Evolutionary conservation across 257 asterid species (phyloP), one percentile per base, ranked within the genome.

Genomic region (Orobanche coerulescens): DNA sequence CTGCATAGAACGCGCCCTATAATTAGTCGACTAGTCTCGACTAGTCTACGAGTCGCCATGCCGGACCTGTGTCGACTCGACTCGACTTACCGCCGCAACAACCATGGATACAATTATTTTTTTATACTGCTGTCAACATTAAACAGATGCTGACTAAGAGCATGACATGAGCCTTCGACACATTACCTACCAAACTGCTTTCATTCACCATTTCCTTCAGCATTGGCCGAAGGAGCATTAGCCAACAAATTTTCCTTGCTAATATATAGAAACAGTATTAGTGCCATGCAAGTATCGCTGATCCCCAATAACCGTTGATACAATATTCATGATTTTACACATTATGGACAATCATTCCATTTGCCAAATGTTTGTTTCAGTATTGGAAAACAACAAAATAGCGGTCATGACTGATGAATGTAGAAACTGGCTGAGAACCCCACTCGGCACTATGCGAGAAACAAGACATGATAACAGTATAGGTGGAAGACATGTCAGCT

Each of bases 381-480:
- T 40, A 22, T 13, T 42, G 43, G 53, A 14, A 47, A 19, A 47
- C 28, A 9, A 52, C 42, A 55, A 24, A 31, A 28, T 3, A 31
- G n/a, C 20, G 15, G 25, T 58, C 42, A 59, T 37, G 47, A 14
- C 18, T 54, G 30, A 24, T 19, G 24, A 16, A 20, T 34, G 25
- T 33, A 7, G 4, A 9, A 53, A 24, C 39, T 30, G 63, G 40
- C 47, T 1, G 24, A 55, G 22, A 44, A 53, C 44, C 1, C 6
- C 19, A 9, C 26, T 30, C 43, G 43, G 12, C 13, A 2, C n/a
- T 39, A 25, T 49, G 53, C 31, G n/a, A 31, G 43, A 61, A 31
- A n/a, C 11, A 31, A n/a, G 40, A 20, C 55, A 14, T 54, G 53
- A 63, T 22, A 48, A 34, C 40, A 46, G 57, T 37, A 62, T 60